Evolutionary conservation across 345 rosid species (phyloP).

Genomic region (Eucalyptus lansdowneana): DNA sequence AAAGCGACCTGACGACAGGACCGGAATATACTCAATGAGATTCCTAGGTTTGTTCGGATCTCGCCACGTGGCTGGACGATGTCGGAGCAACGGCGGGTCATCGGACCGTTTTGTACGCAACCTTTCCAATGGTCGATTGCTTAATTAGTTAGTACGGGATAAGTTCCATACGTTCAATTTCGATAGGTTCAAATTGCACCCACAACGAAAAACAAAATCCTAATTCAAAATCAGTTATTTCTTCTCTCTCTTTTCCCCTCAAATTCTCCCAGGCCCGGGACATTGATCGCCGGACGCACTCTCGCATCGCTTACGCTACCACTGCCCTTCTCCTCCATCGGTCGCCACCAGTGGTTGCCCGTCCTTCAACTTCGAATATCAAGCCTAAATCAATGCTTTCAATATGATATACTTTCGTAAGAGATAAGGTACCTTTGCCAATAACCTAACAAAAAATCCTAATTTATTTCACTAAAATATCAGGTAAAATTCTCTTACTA

Average conservation of each 20-base stretch:
- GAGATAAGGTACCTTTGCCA: background rate
- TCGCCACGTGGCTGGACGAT: background rate
- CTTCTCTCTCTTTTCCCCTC: background rate
- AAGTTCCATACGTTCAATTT: background rate
- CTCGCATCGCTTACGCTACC: accelerated
- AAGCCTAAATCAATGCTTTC: background rate
- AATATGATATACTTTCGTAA: too few species aligned
- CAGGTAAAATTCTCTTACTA: background rate
- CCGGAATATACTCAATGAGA: background rate
- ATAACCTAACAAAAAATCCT: background rate
- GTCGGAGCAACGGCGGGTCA: background rate
- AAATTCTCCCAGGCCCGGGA: accelerated
- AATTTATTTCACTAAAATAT: too few species aligned
- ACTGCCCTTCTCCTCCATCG: background rate
- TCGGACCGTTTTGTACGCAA: background rate
- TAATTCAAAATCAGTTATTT: background rate
- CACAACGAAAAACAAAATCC: too few species aligned
- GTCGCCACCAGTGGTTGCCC: background rate
- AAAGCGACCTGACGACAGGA: background rate
- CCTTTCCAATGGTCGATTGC: background rate
- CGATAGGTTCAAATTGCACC: background rate
- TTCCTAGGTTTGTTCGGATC: background rate
- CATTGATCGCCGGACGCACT: accelerated
- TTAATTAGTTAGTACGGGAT: background rate
- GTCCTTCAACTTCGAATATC: background rate